Base-by-base conservation (phyloP, 208 protist genomes). In the Wallacemonas collosoma region DNA sequence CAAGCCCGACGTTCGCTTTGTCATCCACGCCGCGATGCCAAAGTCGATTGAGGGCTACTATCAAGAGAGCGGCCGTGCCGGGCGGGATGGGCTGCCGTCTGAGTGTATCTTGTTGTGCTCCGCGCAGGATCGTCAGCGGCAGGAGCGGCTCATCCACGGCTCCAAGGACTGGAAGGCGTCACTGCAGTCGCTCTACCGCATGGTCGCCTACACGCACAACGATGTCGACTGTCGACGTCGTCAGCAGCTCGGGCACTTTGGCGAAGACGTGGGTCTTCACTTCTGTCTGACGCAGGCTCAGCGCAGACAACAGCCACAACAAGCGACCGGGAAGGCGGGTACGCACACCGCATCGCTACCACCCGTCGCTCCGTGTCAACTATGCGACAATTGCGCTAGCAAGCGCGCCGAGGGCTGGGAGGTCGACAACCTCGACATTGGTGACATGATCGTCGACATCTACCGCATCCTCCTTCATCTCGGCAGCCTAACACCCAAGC, bases 31-130 rank as follows among this genome's bases (percentile, higher is more conserved):
- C 9, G 81, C 91, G 9, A 90, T 99, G 75, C 98, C 98, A 0
- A 99, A 99, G 82, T 97, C 87, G 6, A 88, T 99, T 53, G 98
- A 99, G 81, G 95, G 89, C 8, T 99, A 99, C 78, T 98, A 98
- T 79, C 98, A 99, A 73, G 98, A 99, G 75, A 98, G 87, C 70
- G 98, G 98, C 36, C 88, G 98, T 53, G 98, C 98, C 3, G 98
- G 98, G 0, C 88, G 98, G 66, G 98, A 99, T 77, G 97, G 98
- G 2, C 60, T 93, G 56, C 81, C 86, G 17, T 92, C 90, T 2
- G 78, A 94, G 58, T 97, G 93, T 55, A 86, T 95, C 58, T 75
- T 98, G 56, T 83, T 97, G 12, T 90, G 73, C 70, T 71, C 81
- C 26, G 72, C 86, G 26, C 83, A 48, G 14, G 92, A 96, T 66